These are phyloP conservation scores for Arthroderma sp. DNA, from an alignment of 2,329 filamentous ascomycete genomes.

Conservation along the genomic window DNA sequence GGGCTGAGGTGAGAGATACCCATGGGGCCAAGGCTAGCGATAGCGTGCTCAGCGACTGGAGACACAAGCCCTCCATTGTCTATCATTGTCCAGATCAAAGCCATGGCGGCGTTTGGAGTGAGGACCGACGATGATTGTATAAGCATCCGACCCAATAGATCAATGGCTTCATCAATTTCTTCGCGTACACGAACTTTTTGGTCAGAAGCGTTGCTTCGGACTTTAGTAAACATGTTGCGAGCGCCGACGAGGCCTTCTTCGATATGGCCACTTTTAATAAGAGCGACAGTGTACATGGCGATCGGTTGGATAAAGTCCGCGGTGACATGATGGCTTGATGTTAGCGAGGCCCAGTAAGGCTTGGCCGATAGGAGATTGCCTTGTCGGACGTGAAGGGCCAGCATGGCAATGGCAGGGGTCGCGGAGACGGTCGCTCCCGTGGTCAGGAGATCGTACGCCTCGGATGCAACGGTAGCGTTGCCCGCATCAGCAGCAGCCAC, in stretches of 20 bases:
- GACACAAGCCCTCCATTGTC: slow-evolving; percentile 51
- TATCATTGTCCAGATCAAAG: slow-evolving; percentile 50
- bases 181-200: slow-evolving; percentile 48
- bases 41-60: slow-evolving; percentile 45
- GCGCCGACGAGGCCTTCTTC: slow-evolving; percentile 68
- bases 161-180: slow-evolving; percentile 75
- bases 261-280: slow-evolving; percentile 74
- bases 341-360: slow-evolving; percentile 67
- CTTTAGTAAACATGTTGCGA: slow-evolving; percentile 74
- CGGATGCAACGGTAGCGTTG: slow-evolving; percentile 52
- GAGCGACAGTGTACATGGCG: slow-evolving; percentile 76
- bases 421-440: slow-evolving; percentile 39
- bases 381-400: slow-evolving; percentile 73
- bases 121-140: slow-evolving; percentile 39
- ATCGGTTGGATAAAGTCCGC: slow-evolving; percentile 69
- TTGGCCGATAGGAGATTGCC: slow-evolving; percentile 66
- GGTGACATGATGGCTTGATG: slow-evolving; percentile 42
- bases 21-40: slow-evolving; percentile 47
- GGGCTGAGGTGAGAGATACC: slow-evolving; percentile 43
- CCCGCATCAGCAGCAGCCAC: slow-evolving; percentile 68
- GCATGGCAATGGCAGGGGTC: slow-evolving; percentile 59
- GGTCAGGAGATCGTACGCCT: slow-evolving; percentile 50
- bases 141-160: slow-evolving; percentile 51
- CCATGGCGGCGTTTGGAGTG: slow-evolving; percentile 43
- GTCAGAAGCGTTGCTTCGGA: slow-evolving; percentile 47